Base-by-base conservation (phyloP, 768 basidiomycete species). In the Suillus clintonianus region DNA sequence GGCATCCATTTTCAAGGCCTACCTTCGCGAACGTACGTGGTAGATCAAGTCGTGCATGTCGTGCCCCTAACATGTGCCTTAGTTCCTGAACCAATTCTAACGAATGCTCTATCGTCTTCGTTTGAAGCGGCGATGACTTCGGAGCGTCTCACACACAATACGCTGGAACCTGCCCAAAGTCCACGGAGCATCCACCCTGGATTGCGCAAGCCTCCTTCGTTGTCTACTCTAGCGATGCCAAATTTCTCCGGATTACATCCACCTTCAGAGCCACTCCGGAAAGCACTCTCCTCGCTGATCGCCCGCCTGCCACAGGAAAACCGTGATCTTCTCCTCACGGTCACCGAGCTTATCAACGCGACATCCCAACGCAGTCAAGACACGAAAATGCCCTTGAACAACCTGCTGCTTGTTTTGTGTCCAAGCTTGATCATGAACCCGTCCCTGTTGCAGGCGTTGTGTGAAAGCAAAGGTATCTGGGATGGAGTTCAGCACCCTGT, bases 301-400 rank as follows among this genome's bases (percentile, higher is more conserved):
- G 76, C 80, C 17, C 84, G 85, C 64, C 80, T 98, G 0, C 95
- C 95, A 0, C 77, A 76, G 64, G 93, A 94, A 73, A 94, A 95
- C 69, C 85, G 88, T 62, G 94, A 95, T 72, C 81, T 97, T n/a
- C 80, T 96, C 42, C 82, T 85, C 54, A 96, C 94, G 14, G 87
- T 97, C 27, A 84, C 87, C 55, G 89, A 93, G 67, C 81, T 97
- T 42, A 90, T 97, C 67, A 86, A 84, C 50, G 86, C 85, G 48
- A 95, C 94, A 15, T 87, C 92, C 0, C 81, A 79, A 61, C 82
- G 85, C 65, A 82, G 83, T 69, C 83, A 83, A 66, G 85, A 87
- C 69, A 98, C 94, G 41, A 94, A 93, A 78, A 98, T 98, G 95
- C 93, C 94, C 3, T 76, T 97, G 67, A 90, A 90, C 74, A 97